phyloP scores from a whole-genome alignment of 2,329 filamentous ascomycete genomes.

The Paraphoma sp. region DNA sequence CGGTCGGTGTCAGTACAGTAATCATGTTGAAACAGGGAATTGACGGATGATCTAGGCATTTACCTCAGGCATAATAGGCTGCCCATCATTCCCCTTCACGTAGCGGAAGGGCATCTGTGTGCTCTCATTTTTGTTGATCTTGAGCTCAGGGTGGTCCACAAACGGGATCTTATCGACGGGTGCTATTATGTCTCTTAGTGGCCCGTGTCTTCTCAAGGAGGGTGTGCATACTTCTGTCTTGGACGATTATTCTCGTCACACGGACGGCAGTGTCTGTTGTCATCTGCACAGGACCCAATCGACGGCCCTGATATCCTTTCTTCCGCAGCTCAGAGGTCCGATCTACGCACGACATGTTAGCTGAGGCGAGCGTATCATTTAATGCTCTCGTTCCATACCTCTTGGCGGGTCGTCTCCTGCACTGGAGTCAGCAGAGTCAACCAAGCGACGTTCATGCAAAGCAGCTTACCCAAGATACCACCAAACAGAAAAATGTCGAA shows the following conservation, averaged over 20 bases:
- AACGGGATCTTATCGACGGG: conserved; percentile 81
- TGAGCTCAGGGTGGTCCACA: conserved; percentile 86
- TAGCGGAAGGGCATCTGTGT: conserved; percentile 99
- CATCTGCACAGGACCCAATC: conserved; percentile 94
- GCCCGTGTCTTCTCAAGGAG: not conserved
- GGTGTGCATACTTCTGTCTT: conserved; percentile 76
- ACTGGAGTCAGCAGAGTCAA: conserved; percentile 11
- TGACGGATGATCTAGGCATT: conserved; percentile 34
- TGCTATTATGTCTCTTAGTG: conserved; percentile 58
- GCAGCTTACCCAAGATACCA: conserved; percentile 80
- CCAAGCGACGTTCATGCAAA: not conserved
- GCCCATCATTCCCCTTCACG: conserved; percentile 74
- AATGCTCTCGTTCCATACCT: conserved; percentile 62
- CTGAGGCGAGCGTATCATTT: not conserved
- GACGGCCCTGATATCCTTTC: conserved; percentile 87
- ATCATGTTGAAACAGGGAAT: conserved; percentile 13
- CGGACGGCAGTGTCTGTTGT: conserved; percentile 97
- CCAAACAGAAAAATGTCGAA: conserved; percentile 97
- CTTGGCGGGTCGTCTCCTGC: conserved; percentile 90
- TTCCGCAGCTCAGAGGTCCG: conserved; percentile 93
- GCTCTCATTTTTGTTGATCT: conserved; percentile 88
- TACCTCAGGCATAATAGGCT: conserved; percentile 92
- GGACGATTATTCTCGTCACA: conserved; percentile 87
- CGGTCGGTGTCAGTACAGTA: conserved; percentile 27
- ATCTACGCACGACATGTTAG: conserved; percentile 60